A percentile compares a stretch with the other conserved stretches of the same genome.
These are phyloP conservation scores for Claviceps digitariae DNA, from an alignment of 2,329 filamentous ascomycete genomes.

Conservation along the genomic window DNA sequence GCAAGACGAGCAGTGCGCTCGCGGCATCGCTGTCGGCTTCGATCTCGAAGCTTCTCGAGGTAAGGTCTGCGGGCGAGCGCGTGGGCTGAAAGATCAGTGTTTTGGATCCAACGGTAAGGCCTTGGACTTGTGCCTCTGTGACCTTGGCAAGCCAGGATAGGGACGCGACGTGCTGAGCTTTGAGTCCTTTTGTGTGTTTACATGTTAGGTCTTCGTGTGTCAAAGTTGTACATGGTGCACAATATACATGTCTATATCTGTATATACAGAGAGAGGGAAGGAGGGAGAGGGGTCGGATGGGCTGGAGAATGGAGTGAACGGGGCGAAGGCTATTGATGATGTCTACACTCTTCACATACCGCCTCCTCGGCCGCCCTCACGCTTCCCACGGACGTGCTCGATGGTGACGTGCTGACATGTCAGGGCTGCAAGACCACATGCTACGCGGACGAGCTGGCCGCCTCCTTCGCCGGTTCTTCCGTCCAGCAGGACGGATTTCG, in stretches of 20 bases:
- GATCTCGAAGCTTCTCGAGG: conserved; percentile 33
- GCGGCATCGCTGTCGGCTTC: conserved; percentile 35
- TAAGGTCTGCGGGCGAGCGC: conserved; percentile 23
- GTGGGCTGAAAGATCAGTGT: conserved; percentile 34
- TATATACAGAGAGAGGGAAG: too few species aligned
- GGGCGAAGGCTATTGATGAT: background rate
- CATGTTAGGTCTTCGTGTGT: background rate
- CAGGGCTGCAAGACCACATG: conserved; percentile 41
- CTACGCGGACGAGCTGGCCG: conserved; percentile 45
- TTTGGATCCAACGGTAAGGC: conserved; percentile 36
- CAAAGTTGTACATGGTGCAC: too few species aligned
- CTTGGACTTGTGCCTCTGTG: conserved; percentile 36
- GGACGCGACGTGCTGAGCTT: conserved; percentile 44
- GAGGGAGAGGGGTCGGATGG: too few species aligned
- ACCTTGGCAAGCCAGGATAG: conserved; percentile 39
- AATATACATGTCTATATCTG: too few species aligned
- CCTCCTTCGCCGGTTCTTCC: conserved; percentile 47
- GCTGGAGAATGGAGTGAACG: background rate
- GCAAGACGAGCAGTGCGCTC: conserved; percentile 43
- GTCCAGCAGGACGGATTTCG: conserved; percentile 31
- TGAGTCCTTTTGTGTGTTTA: conserved; percentile 32
- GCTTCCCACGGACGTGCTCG: conserved; percentile 41
- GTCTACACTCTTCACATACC: conserved; percentile 11
- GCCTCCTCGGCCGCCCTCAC: conserved; percentile 17
- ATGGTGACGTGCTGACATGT: conserved; percentile 40